These are phyloP conservation scores for Trametopsis cervina DNA, from an alignment of 768 basidiomycete species.

Conservation along the genomic window DNA sequence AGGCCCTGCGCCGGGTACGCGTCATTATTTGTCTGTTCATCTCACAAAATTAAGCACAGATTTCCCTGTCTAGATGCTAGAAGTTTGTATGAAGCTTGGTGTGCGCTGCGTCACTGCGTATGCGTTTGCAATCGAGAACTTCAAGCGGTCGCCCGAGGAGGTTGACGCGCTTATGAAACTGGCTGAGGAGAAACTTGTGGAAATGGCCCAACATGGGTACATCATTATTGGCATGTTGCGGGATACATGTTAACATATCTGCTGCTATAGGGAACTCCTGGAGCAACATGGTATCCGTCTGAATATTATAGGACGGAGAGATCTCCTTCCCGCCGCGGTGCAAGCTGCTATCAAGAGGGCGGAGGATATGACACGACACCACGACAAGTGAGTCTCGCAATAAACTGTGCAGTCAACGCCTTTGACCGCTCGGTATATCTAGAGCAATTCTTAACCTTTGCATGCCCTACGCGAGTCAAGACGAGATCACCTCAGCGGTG, in stretches of 20 bases:
- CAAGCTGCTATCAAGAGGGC: slow-evolving; percentile 62
- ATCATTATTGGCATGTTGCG: slow-evolving; percentile 18
- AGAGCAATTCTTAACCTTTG: slow-evolving; percentile 89
- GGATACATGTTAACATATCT: background rate
- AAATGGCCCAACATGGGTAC: slow-evolving; percentile 78
- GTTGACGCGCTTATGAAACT: slow-evolving; percentile 85
- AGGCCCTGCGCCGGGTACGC: slow-evolving; percentile 70
- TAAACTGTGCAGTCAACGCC: background rate
- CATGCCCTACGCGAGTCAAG: slow-evolving; percentile 86
- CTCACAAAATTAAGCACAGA: background rate
- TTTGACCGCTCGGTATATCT: background rate
- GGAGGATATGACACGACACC: slow-evolving; percentile 68
- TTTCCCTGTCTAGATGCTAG: slow-evolving; percentile 55
- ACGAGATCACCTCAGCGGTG: slow-evolving; percentile 86
- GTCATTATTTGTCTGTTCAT: background rate
- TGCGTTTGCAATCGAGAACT: slow-evolving; percentile 98
- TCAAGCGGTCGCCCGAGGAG: slow-evolving; percentile 80
- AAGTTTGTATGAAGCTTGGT: slow-evolving; percentile 75
- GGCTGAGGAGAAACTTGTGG: slow-evolving; percentile 68
- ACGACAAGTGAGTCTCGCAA: slow-evolving; percentile 51
- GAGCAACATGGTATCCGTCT: slow-evolving; percentile 79
- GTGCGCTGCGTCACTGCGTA: slow-evolving; percentile 88
- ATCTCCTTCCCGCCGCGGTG: slow-evolving; percentile 75
- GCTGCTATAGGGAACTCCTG: slow-evolving; percentile 56
- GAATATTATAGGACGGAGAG: slow-evolving; percentile 69